Evolutionary conservation across 2,329 filamentous ascomycete genomes (phyloP), one percentile per base, ranked within the genome.

Genomic region (Alternaria sp.): DNA sequence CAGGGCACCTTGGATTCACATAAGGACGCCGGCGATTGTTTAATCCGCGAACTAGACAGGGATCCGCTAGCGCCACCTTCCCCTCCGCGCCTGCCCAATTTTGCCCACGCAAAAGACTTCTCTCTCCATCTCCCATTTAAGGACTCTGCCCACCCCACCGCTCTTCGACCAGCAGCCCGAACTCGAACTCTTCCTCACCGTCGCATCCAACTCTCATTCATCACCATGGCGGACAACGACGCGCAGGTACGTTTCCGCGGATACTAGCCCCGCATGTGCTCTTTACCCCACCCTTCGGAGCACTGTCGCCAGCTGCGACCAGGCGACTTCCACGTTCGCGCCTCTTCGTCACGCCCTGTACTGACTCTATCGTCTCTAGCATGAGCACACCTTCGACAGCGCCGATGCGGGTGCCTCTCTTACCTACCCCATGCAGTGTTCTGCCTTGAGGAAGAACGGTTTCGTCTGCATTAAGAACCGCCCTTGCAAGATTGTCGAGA

Each of bases 401-500:
- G 93, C 90, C 87, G 93, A 97, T 87, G 94, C 96, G 83, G 96
- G 95, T 85, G 94, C 95, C 78, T 98, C 95, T 75, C 81, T 86
- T 80, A 99, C 95, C 81, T 97, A 82, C 87, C 95, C 95, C 77
- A 96, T 97, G 93, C 95, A 99, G 89, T 99, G 95, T 86, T 99
- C 96, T 86, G 94, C 96, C 79, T 89, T 99, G 88, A 92, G 95
- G 83, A 98, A 99, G 94, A 97, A 96, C 90, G 94, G 95, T 74
- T 91, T 92, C 88, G 95, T 99, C 83, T 90, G 94, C 83, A 98
- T 99, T 87, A 99, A 99, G 91, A 86, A 87, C 85, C 95, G 95
- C 78, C 96, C 95, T 78, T 99, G 95, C 94, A 99, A 98, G 92
- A 99, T 99, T 79, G 92, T 98, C 84, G 95, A 99, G 81, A 99